Percentiles rank a stretch among this genome's conserved stretches.
phyloP scores from a whole-genome alignment of 768 basidiomycete species.

The Gelatoporia subvermispora region DNA sequence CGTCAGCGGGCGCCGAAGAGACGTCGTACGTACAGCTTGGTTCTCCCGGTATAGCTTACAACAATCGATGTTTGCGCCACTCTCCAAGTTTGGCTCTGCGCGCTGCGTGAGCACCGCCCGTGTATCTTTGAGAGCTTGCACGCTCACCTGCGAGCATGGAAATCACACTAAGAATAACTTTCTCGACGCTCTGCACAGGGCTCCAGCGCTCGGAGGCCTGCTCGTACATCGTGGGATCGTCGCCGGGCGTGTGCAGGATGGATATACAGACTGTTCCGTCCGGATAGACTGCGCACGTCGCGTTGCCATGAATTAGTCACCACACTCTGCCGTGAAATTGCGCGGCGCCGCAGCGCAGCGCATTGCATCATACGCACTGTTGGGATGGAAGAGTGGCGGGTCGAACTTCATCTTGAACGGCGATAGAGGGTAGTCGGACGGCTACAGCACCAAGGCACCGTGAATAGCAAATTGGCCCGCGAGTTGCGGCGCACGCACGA shows the following conservation, averaged over 20 bases:
- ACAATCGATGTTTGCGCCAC: constrained; percentile 95
- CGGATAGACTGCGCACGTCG: constrained; percentile 66
- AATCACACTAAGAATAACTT: constrained; percentile 92
- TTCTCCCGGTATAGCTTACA: constrained; percentile 96
- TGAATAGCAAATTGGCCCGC: constrained; percentile 1
- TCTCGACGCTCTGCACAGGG: constrained; percentile 98
- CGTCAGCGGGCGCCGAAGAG: neutral
- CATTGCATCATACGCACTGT: constrained; percentile 55
- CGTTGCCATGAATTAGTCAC: neutral
- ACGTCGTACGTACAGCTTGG: constrained; percentile 38
- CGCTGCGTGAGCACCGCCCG: neutral
- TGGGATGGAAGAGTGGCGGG: constrained; percentile 95
- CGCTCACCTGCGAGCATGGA: constrained; percentile 92
- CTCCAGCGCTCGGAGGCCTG: constrained; percentile 95
- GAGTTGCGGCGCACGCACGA: constrained; percentile 52
- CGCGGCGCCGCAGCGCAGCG: neutral
- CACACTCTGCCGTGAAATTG: too few species aligned
- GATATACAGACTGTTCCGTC: constrained; percentile 98
- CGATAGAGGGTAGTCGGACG: constrained; percentile 90
- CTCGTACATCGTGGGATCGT: constrained; percentile 91
- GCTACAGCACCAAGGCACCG: constrained; percentile 38
- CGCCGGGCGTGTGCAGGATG: constrained; percentile 91
- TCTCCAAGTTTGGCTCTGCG: constrained; percentile 93
- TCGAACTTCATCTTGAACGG: constrained; percentile 99
- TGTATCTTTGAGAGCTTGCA: neutral